Base-by-base conservation (phyloP, 441 rosid species). In the Geranium incanum region DNA sequence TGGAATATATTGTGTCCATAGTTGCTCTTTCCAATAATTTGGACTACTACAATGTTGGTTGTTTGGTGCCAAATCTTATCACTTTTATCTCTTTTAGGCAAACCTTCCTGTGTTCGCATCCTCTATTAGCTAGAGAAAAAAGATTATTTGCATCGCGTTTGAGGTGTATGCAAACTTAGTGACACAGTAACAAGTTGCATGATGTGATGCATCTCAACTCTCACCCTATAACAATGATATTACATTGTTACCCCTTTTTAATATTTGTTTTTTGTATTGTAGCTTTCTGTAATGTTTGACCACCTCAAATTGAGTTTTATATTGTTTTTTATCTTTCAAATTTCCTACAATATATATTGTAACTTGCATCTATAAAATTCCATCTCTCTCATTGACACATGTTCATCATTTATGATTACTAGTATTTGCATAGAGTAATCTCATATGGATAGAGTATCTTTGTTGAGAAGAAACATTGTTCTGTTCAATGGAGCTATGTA, bases 51-150 rank as follows among this genome's bases (percentile, higher is more conserved):
- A 59, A 21, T 57, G 63, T 57, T 57, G 63, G 23, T 57, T 57
- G 63, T 57, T 57, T 16, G 63, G 63, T 57, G 63, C 63, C 15
- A n/a, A 57, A 57, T 57, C 21, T 16, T 57, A 57, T 16, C 63
- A 16, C 16, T 18, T 57, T 39, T 50, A 28, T 18, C n/a, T 55
- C 60, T 55, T 55, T 55, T n/a, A 23, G 5, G 63, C 28, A 15
- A 4, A 57, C 18, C 6, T 16, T 57, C 9, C 9, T 18, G 28
- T 57, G 63, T 57, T 57, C 18, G n/a, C 6, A 39, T 57, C 11
- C 18, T 18, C 6, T 57, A 3, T 57, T 57, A 1, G 21, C 18
- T 57, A 57, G 33, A 28, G 33, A 28, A 18, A 18, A 6, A 19
- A 59, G 33, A 59, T 59, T 18, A 6, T 59, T 59, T 18, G 65